Percentiles rank a stretch among this genome's conserved stretches.
Conservation (phyloP, 2,329 filamentous ascomycete genomes). For the Fusarium siculi region DNA sequence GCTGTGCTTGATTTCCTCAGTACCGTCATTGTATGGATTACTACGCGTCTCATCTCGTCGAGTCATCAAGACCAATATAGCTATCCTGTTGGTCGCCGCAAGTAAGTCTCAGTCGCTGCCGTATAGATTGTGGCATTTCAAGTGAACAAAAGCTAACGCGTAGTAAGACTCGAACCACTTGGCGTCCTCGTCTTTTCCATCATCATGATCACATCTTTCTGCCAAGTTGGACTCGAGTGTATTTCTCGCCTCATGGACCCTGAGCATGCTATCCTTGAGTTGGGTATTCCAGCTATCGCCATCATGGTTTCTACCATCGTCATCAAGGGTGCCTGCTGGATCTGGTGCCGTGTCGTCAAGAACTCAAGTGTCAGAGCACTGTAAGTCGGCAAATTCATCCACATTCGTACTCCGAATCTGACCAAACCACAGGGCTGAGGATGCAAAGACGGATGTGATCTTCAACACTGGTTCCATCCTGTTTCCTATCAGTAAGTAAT, state of each 20-base stretch:
- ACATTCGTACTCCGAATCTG: not conserved
- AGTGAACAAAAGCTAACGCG: slow-evolving; percentile 28
- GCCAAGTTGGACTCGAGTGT: slow-evolving; percentile 79
- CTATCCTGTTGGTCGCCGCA: slow-evolving; percentile 80
- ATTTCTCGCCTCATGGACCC: slow-evolving; percentile 69
- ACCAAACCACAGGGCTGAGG: slow-evolving; percentile 55
- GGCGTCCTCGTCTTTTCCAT: slow-evolving; percentile 85
- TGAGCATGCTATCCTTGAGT: slow-evolving; percentile 76
- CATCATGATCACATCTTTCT: slow-evolving; percentile 88
- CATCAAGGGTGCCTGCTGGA: slow-evolving; percentile 84
- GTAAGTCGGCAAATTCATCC: slow-evolving; percentile 50
- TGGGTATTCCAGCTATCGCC: slow-evolving; percentile 76
- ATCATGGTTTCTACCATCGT: slow-evolving; percentile 87
- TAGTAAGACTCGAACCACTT: slow-evolving; percentile 75
- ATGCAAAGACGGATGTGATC: slow-evolving; percentile 78
- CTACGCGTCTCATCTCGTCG: slow-evolving; percentile 73
- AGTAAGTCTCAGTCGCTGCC: slow-evolving; percentile 47
- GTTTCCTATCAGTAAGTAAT: slow-evolving; percentile 74
- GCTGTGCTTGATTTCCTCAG: slow-evolving; percentile 83
- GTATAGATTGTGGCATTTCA: not conserved
- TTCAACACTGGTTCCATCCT: slow-evolving; percentile 92
- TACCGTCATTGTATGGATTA: slow-evolving; percentile 83
- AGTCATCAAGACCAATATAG: slow-evolving; percentile 77
- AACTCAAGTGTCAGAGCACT: slow-evolving; percentile 89
- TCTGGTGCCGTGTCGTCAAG: slow-evolving; percentile 87